Percentiles rank a stretch among this genome's conserved stretches.
Conservation (phyloP, 805 yeast genomes). For the Schwanniomyces vanrijiae region DNA sequence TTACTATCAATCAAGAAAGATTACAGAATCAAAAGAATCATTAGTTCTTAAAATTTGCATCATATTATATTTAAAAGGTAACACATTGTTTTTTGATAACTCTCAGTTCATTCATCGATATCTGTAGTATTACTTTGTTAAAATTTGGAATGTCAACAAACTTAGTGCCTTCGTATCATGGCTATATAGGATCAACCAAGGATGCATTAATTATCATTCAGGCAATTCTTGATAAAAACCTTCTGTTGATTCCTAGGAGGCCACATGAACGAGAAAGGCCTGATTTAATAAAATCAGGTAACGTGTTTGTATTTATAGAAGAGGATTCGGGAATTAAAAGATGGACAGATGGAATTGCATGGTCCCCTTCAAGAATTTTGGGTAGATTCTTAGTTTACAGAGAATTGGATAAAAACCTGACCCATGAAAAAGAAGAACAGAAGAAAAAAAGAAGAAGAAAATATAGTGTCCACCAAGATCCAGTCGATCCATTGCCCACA, state of each 20-base stretch:
- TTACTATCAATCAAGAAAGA: not conserved
- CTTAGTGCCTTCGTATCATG: slow-evolving; percentile 58
- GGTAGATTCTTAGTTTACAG: slow-evolving; percentile 85
- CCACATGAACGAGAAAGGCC: slow-evolving; percentile 80
- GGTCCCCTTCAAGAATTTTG: slow-evolving; percentile 89
- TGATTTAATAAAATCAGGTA: slow-evolving; percentile 68
- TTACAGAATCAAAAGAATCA: too few species aligned
- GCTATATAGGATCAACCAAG: slow-evolving; percentile 77
- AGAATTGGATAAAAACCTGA: slow-evolving; percentile 48
- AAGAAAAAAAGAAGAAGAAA: slow-evolving; percentile 31
- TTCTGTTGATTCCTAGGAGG: slow-evolving; percentile 68
- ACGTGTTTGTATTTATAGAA: slow-evolving; percentile 82
- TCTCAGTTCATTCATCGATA: too few species aligned
- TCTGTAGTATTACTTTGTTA: not conserved
- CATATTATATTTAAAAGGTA: not conserved
- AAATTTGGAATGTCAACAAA: slow-evolving; percentile 4
- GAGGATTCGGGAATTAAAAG: slow-evolving; percentile 80
- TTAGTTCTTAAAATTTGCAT: too few species aligned
- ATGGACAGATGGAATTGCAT: slow-evolving; percentile 95
- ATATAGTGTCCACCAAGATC: slow-evolving; percentile 1
- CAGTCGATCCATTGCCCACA: not conserved
- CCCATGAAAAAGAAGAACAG: slow-evolving; percentile 44
- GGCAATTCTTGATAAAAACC: slow-evolving; percentile 63
- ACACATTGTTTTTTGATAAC: too few species aligned
- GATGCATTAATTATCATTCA: slow-evolving; percentile 84